These are phyloP conservation scores for Fusarium camptoceras DNA, from an alignment of 2,329 filamentous ascomycete species.

Conservation along the genomic window DNA sequence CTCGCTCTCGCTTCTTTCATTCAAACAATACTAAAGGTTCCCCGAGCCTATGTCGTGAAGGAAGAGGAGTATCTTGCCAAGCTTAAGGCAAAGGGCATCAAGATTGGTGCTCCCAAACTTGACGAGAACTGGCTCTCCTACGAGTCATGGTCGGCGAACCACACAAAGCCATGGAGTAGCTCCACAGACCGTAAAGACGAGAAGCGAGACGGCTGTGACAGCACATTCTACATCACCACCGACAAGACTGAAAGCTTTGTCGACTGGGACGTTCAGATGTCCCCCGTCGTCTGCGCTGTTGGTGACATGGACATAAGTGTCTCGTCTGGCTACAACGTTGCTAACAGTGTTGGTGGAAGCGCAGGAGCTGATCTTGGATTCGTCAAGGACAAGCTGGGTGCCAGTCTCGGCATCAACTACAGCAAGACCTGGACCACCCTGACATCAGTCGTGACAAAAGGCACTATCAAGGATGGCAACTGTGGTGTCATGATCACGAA, in stretches of 20 bases:
- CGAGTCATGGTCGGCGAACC: background rate
- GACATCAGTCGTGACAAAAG: background rate
- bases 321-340: background rate
- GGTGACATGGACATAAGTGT: background rate
- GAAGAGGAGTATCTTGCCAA: background rate
- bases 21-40: background rate
- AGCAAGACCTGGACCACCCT: background rate
- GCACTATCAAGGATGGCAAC: background rate
- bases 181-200: background rate
- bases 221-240: background rate
- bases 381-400: background rate
- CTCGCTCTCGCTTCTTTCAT: fast-evolving
- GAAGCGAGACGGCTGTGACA: background rate
- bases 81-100: background rate
- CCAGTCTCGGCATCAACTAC: background rate
- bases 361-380: background rate
- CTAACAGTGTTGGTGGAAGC: background rate
- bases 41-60: background rate
- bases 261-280: conserved; percentile 2
- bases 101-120: background rate
- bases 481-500: conserved; percentile 1
- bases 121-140: background rate
- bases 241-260: conserved; percentile 1
- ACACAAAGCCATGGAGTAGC: background rate
- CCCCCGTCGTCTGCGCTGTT: background rate